Conservation (phyloP, 208 protist species). For the Trypanosoma congolense region DNA sequence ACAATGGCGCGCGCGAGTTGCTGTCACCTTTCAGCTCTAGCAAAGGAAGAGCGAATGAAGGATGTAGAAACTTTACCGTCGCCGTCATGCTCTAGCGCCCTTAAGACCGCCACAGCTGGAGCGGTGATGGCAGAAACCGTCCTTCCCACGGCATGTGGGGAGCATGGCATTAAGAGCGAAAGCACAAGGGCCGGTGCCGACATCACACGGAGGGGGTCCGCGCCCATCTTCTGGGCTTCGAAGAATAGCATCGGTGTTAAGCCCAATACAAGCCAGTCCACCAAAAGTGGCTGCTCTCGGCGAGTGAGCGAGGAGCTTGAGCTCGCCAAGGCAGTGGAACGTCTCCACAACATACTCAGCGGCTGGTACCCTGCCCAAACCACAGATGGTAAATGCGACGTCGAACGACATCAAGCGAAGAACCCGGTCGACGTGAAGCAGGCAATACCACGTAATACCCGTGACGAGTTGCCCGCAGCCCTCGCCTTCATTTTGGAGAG, state of each 20-base stretch:
- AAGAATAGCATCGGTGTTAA: neutral
- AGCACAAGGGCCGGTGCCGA: no score
- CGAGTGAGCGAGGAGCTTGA: neutral
- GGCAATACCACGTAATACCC: neutral
- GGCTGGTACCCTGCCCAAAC: neutral
- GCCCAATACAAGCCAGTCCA: neutral
- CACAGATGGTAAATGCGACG: neutral
- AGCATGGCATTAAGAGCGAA: no score
- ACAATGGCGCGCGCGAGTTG: no score
- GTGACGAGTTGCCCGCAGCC: conserved; percentile 35
- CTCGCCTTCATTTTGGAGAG: conserved; percentile 48
- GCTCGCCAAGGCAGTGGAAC: neutral
- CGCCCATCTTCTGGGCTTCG: neutral
- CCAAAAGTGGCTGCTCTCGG: neutral
- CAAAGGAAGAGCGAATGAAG: no score
- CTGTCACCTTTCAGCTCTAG: no score
- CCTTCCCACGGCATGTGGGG: no score
- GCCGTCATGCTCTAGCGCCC: no score
- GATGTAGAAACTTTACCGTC: no score
- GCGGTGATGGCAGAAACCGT: no score
- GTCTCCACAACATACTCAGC: neutral
- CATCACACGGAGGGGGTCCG: no score
- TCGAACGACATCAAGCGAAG: neutral
- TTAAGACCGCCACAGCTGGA: no score
- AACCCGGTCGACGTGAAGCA: neutral